Evolutionary conservation across 768 basidiomycete species (phyloP).

Genomic region (Hebeloma cylindrosporum): DNA sequence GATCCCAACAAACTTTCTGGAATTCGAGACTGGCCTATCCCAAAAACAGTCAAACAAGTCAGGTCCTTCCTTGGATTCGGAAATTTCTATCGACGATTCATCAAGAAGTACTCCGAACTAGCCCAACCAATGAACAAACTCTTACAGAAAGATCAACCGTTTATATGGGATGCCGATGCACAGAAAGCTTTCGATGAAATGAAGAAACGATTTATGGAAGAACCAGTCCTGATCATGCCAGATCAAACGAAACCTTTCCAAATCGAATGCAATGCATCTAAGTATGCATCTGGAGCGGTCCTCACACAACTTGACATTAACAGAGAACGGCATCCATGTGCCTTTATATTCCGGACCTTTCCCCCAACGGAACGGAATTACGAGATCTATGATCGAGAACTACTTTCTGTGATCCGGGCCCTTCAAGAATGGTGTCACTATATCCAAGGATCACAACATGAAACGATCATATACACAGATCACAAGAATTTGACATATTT

Average conservation of each 20-base stretch:
- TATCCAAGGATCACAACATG: constrained; percentile 20
- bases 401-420: constrained; percentile 43
- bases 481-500: constrained; percentile 17
- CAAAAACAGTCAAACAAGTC: constrained; percentile 29
- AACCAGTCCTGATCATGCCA: constrained; percentile 26
- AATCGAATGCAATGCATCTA: constrained; percentile 32
- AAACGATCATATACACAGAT: constrained; percentile 20
- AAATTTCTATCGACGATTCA: constrained; percentile 39
- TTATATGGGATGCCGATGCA: constrained; percentile 23
- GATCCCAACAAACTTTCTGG: constrained; percentile 36
- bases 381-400: constrained; percentile 45
- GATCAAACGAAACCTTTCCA: constrained; percentile 21
- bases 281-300: constrained; percentile 32
- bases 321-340: constrained; percentile 34
- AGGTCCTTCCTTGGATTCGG: constrained; percentile 44
- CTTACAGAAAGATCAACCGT: constrained; percentile 25
- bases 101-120: constrained; percentile 29
- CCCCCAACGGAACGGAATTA: constrained; percentile 42
- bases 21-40: constrained; percentile 39
- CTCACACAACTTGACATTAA: constrained; percentile 29
- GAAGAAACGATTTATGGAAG: constrained; percentile 24
- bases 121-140: constrained; percentile 28
- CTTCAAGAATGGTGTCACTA: constrained; percentile 30
- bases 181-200: constrained; percentile 28
- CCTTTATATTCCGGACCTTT: constrained; percentile 34